Conservation (phyloP, 164 flowering plant genomes). For the Sextonia rubra region DNA sequence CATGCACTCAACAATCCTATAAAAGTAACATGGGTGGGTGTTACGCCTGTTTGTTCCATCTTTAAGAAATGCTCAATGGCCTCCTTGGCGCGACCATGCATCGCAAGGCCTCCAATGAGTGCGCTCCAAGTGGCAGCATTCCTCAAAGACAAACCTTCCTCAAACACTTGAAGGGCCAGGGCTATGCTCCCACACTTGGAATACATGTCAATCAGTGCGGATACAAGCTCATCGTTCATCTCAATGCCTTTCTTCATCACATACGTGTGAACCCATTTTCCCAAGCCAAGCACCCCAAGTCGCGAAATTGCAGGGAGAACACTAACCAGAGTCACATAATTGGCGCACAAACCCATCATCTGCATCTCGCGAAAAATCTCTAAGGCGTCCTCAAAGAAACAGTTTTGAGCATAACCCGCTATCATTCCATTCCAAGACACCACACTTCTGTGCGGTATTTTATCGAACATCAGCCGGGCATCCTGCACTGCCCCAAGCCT, state of each 20-base stretch:
- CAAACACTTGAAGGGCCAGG: constrained; percentile 49
- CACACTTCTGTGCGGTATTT: constrained; percentile 53
- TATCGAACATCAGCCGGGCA: constrained; percentile 44
- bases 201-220: constrained; percentile 65
- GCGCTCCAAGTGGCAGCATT: constrained; percentile 53
- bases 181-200: constrained; percentile 57
- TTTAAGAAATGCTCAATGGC: constrained; percentile 32
- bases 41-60: constrained; percentile 39
- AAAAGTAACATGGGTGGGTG: constrained; percentile 44
- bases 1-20: constrained; percentile 48
- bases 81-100: constrained; percentile 49
- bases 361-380: constrained; percentile 58
- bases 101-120: constrained; percentile 48
- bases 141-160: constrained; percentile 21
- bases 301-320: constrained; percentile 51
- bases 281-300: constrained; percentile 51
- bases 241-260: constrained; percentile 38
- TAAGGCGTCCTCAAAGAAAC: constrained; percentile 48
- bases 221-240: constrained; percentile 55
- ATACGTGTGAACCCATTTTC: constrained; percentile 56
- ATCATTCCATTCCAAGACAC: constrained; percentile 75
- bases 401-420: constrained; percentile 55
- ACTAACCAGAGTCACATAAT: constrained; percentile 60
- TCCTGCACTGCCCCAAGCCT: constrained; percentile 30
- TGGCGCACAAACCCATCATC: constrained; percentile 32